Evolutionary conservation across 257 asterid genomes (phyloP).

Genomic region (Paulownia fortunei): DNA sequence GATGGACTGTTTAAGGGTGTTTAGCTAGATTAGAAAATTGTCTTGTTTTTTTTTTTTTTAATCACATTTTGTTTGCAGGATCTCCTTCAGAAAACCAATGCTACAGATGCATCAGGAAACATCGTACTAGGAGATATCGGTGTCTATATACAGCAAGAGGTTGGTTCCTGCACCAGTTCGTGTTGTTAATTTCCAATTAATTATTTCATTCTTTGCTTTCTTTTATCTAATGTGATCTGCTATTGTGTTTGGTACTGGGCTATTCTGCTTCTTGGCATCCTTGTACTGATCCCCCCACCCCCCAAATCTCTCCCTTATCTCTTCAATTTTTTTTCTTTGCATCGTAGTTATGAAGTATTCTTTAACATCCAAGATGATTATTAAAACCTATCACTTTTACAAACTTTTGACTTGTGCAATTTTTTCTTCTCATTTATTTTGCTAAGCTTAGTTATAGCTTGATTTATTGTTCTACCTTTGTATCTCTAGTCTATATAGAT

Average conservation of each 20-base stretch:
- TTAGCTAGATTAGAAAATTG: background rate
- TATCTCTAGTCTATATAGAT: background rate
- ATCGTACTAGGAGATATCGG: constrained; percentile 86
- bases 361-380: background rate
- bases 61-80: constrained; percentile 52
- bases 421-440: background rate
- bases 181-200: background rate
- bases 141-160: constrained; percentile 88
- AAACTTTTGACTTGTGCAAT: background rate
- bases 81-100: constrained; percentile 75
- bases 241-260: background rate
- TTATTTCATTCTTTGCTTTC: background rate
- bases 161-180: constrained; percentile 34
- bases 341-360: background rate
- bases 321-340: background rate
- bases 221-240: constrained; percentile 1
- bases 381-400: background rate
- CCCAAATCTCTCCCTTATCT: background rate
- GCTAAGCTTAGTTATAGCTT: background rate
- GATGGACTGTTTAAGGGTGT: background rate
- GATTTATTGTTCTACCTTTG: background rate
- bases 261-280: background rate
- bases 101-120: constrained; percentile 93
- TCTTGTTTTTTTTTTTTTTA: background rate
- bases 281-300: background rate